Conservation (phyloP, 768 basidiomycete species). For the Lactarius tabidus region DNA sequence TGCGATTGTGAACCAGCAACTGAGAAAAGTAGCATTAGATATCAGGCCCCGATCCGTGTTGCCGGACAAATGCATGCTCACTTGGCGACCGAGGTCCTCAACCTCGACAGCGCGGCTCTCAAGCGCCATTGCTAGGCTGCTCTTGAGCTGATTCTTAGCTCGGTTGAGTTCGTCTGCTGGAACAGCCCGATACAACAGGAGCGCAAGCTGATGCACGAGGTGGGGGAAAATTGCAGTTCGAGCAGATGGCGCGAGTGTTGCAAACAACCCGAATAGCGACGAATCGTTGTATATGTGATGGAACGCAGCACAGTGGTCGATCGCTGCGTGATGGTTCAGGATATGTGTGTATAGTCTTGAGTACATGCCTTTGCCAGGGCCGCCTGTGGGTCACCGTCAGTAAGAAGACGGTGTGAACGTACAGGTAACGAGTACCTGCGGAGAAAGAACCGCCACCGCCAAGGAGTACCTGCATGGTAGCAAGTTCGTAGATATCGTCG, state of each 20-base stretch:
- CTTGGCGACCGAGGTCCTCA: constrained; percentile 90
- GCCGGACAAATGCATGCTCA: constrained; percentile 30
- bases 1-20: constrained; percentile 83
- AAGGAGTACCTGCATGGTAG: constrained; percentile 90
- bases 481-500: constrained; percentile 87
- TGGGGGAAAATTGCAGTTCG: constrained; percentile 67
- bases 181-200: constrained; percentile 67
- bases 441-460: constrained; percentile 99
- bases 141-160: constrained; percentile 95
- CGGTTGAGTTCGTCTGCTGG: constrained; percentile 68
- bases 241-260: constrained; percentile 69
- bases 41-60: neutral
- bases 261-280: constrained; percentile 88
- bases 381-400: constrained; percentile 46
- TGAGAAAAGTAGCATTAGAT: constrained; percentile 29
- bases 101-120: constrained; percentile 84
- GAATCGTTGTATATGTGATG: constrained; percentile 97
- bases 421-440: constrained; percentile 50
- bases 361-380: constrained; percentile 99
- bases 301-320: constrained; percentile 95
- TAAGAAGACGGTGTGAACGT: neutral
- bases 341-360: constrained; percentile 94
- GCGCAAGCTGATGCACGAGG: constrained; percentile 82
- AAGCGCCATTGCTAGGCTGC: constrained; percentile 89
- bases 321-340: constrained; percentile 87